Base-by-base conservation (phyloP, 169 alveolate genomes). In the Cyclospora cayetanensis region DNA sequence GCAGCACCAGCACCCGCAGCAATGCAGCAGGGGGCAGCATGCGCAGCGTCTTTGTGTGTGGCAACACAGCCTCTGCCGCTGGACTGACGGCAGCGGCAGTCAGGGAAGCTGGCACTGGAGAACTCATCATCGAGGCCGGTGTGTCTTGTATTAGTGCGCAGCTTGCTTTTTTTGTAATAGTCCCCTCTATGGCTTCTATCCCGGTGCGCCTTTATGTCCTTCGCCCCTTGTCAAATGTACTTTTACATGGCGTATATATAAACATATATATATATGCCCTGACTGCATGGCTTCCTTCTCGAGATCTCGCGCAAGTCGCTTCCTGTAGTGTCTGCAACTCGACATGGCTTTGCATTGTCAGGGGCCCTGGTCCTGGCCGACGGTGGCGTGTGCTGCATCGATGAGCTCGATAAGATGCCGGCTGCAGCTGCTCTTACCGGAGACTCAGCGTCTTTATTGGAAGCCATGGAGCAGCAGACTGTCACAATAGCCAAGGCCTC, bases 361-460 rank as follows among this genome's bases (percentile, higher is more conserved):
- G n/a, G n/a, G n/a, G n/a, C n/a, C n/a, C n/a, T n/a, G n/a, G n/a
- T n/a, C n/a, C n/a, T n/a, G n/a, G n/a, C n/a, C n/a, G n/a, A n/a
- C n/a, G n/a, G n/a, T n/a, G 99, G 99, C 1, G 97, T 97, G 0
- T 98, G 99, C 94, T 97, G 99, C 95, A 97, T 98, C 37, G 99
- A 98, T 93, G 99, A 98, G 91, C 96, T 97, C n/a, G n/a, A n/a
- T n/a, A n/a, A n/a, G n/a, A n/a, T n/a, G n/a, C 52, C 70, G 22
- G 82, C 82, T 74, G 93, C 98, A 50, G 70, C 96, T 35, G 94
- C 97, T 72, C 91, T 93, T 52, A n/a, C n/a, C n/a, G n/a, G n/a
- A n/a, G n/a, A n/a, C n/a, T n/a, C n/a, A 90, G 97, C 96, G 53
- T 95, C 98, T 46, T 93, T 98, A 35, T 97, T 95, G 46, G 99